phyloP scores from a whole-genome alignment of 805 yeast genomes.

The Wickerhamomyces ciferrii region DNA sequence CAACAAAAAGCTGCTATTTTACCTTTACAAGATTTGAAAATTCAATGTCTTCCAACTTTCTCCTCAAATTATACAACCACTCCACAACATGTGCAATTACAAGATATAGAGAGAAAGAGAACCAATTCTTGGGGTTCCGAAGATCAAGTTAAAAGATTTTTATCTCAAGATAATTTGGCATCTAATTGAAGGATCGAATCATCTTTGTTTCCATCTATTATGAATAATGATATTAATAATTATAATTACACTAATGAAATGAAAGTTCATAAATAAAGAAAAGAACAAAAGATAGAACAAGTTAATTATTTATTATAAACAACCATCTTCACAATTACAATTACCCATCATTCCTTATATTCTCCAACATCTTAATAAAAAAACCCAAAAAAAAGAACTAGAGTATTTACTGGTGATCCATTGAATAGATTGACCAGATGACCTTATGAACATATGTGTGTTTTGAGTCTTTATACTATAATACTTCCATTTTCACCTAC shows the following conservation, averaged over 20 bases:
- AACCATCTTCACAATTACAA: not conserved
- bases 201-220: no score
- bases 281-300: not conserved
- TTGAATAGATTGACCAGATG: no score
- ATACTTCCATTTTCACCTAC: not conserved
- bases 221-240: no score
- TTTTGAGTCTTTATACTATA: not conserved
- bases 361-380: not conserved
- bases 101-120: conserved; percentile 15
- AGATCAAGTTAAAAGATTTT: not conserved
- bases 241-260: not conserved
- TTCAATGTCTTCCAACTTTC: conserved; percentile 1
- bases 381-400: no score
- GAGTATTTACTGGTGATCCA: not conserved
- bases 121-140: not conserved
- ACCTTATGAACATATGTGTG: not conserved
- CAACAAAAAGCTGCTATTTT: not conserved
- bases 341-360: not conserved
- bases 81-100: conserved; percentile 21
- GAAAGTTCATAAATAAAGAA: no score
- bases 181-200: not conserved
- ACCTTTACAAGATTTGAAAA: not conserved
- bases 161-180: not conserved
- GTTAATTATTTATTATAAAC: not conserved
- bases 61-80: conserved; percentile 5